Evolutionary conservation across 495 filamentous ascomycete genomes (phyloP).

Genomic region (Podospora anserina): DNA sequence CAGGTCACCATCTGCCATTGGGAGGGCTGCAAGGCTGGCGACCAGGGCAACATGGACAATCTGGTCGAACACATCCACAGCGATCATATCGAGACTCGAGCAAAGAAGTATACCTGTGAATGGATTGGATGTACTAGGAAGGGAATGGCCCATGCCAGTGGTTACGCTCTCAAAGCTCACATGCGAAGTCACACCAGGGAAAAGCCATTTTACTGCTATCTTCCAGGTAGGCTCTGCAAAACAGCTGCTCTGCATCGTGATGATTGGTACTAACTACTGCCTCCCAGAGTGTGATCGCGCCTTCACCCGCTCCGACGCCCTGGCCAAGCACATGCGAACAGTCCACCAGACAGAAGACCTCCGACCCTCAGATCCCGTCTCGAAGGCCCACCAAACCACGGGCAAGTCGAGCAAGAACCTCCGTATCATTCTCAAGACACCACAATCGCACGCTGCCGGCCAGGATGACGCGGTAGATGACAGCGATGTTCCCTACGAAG

Average conservation of each 20-base stretch:
- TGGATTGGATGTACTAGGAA: slow-evolving; percentile 88
- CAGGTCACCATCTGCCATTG: slow-evolving; percentile 88
- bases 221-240: slow-evolving; percentile 65
- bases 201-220: slow-evolving; percentile 94
- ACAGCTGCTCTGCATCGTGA: neutral
- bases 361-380: slow-evolving; percentile 80
- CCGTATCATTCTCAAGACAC: slow-evolving; percentile 60
- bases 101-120: slow-evolving; percentile 79
- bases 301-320: slow-evolving; percentile 93
- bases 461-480: slow-evolving; percentile 55
- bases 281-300: slow-evolving; percentile 87
- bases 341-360: slow-evolving; percentile 96
- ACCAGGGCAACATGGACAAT: slow-evolving; percentile 88
- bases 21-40: slow-evolving; percentile 78
- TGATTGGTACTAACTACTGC: slow-evolving; percentile 1
- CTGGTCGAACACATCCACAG: slow-evolving; percentile 91
- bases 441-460: slow-evolving; percentile 52
- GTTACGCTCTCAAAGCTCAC: slow-evolving; percentile 91
- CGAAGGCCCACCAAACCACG: slow-evolving; percentile 63
- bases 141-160: slow-evolving; percentile 86
- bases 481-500: slow-evolving; percentile 47
- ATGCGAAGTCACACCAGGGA: slow-evolving; percentile 97
- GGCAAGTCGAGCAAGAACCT: slow-evolving; percentile 57
- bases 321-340: slow-evolving; percentile 97
- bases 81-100: slow-evolving; percentile 79